phyloP scores from a whole-genome alignment of 306 rosid genomes.

The Oemleria cerasiformis region DNA sequence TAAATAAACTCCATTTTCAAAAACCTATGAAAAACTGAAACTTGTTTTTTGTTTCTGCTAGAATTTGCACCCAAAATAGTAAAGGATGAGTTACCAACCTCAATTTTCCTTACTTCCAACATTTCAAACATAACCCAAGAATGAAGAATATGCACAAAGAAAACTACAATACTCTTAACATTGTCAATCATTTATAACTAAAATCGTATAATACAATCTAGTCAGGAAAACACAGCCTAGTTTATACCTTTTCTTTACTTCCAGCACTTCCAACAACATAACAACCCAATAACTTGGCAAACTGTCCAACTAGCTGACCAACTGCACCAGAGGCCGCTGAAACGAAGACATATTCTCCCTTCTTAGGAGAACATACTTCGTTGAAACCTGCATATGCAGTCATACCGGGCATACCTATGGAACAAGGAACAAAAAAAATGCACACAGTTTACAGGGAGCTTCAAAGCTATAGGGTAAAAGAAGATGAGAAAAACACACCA shows the following conservation, averaged over 20 bases:
- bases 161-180: background rate
- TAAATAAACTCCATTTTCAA: background rate
- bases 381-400: conserved; percentile 32
- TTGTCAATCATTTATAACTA: background rate
- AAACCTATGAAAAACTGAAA: background rate
- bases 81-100: too few relatives aligned
- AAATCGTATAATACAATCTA: background rate
- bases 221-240: background rate
- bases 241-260: conserved; percentile 26
- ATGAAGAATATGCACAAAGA: background rate
- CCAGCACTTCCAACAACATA: conserved; percentile 43
- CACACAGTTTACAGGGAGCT: too few relatives aligned
- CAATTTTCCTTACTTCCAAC: background rate
- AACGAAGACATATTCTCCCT: conserved; percentile 33
- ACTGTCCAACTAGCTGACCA: conserved; percentile 42
- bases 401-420: conserved; percentile 35
- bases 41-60: background rate
- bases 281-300: conserved; percentile 31
- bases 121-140: background rate
- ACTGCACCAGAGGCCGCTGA: conserved; percentile 39
- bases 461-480: background rate
- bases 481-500: background rate
- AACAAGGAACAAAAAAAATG: background rate
- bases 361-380: conserved; percentile 31
- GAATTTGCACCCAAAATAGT: background rate